Evolutionary conservation across 352 stramenopile species (phyloP).

Genomic region (Globisporangium abappressorium): DNA sequence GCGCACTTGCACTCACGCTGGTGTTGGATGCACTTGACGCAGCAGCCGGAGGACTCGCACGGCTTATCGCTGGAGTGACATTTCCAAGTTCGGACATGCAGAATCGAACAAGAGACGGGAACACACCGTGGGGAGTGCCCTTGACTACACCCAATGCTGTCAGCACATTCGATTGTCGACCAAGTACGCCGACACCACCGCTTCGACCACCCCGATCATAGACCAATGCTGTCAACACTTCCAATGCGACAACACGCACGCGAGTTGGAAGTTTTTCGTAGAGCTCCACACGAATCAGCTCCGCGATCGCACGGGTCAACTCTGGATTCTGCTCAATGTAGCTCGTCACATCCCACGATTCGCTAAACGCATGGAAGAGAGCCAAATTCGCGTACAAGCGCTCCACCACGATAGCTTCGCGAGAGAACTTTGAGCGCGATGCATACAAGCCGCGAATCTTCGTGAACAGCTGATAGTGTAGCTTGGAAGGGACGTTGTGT

Average conservation of each 20-base stretch:
- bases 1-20: not conserved
- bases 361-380: constrained; percentile 76
- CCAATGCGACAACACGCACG: constrained; percentile 56
- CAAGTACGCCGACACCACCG: constrained; percentile 63
- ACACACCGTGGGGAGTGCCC: constrained; percentile 72
- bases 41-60: constrained; percentile 6
- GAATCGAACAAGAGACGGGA: constrained; percentile 79
- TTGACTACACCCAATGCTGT: constrained; percentile 75
- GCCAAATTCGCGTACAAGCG: constrained; percentile 62
- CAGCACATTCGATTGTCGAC: constrained; percentile 79
- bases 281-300: constrained; percentile 74
- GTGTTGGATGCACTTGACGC: constrained; percentile 1
- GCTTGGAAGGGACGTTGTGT: constrained; percentile 46
- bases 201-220: constrained; percentile 67
- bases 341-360: constrained; percentile 70
- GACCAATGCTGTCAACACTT: constrained; percentile 78
- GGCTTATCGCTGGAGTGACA: constrained; percentile 16
- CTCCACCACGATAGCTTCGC: constrained; percentile 64
- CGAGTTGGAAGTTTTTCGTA: constrained; percentile 53
- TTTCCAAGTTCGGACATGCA: constrained; percentile 69
- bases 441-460: constrained; percentile 52
- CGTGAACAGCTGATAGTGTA: constrained; percentile 76
- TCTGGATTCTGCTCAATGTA: constrained; percentile 80
- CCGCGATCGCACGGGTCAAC: constrained; percentile 64
- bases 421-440: constrained; percentile 24